Conservation (phyloP, 352 stramenopile genomes). For the Pythium plurisporium region DNA sequence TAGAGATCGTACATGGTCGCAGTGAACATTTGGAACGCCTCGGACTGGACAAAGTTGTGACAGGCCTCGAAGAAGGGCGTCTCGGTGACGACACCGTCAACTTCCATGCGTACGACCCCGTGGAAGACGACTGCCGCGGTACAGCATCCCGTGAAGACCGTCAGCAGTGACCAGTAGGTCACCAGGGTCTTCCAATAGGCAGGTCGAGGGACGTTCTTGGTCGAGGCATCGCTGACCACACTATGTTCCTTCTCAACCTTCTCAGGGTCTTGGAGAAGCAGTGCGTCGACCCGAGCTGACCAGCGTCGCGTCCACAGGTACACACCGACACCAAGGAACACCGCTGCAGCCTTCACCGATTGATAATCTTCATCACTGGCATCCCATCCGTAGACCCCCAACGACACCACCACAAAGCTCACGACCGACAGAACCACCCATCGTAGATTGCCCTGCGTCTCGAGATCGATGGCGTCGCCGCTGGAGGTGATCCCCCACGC, state of each 20-base stretch:
- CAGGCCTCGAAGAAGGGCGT: conserved; percentile 12
- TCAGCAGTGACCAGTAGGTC: conserved; percentile 8
- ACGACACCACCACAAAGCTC: neutral
- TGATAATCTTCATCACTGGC: conserved; percentile 4
- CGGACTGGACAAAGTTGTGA: conserved; percentile 12
- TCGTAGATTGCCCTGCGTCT: neutral
- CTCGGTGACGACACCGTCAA: neutral
- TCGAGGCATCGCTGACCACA: too few relatives aligned
- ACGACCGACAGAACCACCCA: neutral
- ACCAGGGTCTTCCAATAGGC: conserved; percentile 6
- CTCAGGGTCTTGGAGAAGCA: neutral
- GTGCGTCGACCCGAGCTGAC: neutral
- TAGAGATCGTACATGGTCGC: conserved; percentile 10
- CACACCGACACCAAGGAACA: neutral
- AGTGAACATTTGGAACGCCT: conserved; percentile 2
- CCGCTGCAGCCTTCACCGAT: neutral
- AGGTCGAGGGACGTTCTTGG: neutral
- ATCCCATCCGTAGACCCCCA: neutral
- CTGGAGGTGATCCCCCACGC: conserved; percentile 17
- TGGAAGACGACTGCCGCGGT: conserved; percentile 10
- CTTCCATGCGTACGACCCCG: conserved; percentile 4
- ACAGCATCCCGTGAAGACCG: neutral
- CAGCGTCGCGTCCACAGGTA: conserved; percentile 6
- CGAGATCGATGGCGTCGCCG: conserved; percentile 11
- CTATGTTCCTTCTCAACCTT: neutral